Evolutionary conservation across 371 early-diverging fungal species (phyloP).

Genomic region (Haplosporangium sp.): DNA sequence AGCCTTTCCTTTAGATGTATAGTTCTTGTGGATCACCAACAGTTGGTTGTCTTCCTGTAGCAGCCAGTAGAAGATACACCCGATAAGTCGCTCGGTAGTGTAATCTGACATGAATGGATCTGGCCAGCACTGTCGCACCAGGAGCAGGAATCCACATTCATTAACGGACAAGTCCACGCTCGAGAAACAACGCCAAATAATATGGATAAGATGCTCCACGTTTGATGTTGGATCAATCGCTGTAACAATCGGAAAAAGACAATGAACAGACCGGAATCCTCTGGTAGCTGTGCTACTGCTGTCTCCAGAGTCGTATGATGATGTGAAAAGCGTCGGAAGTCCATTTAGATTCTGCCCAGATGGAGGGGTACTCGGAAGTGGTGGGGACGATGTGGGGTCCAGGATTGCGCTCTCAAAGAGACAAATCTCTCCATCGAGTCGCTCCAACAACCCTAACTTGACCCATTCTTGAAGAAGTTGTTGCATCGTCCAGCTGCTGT

Average conservation of each 20-base stretch:
- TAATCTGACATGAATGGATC: constrained; percentile 67
- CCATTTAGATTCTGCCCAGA: background rate
- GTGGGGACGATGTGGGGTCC: constrained; percentile 5
- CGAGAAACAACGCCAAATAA: constrained; percentile 63
- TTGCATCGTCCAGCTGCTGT: constrained; percentile 34
- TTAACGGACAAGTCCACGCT: constrained; percentile 66
- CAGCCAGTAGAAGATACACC: constrained; percentile 65
- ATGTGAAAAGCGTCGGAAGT: constrained; percentile 27
- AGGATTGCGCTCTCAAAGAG: constrained; percentile 50
- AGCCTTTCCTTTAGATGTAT: constrained; percentile 36
- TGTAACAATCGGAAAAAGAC: constrained; percentile 64
- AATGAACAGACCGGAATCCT: constrained; percentile 44
- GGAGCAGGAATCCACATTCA: constrained; percentile 64
- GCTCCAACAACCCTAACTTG: constrained; percentile 67
- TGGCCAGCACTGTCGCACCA: constrained; percentile 68
- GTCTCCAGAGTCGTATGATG: constrained; percentile 24
- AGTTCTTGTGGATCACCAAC: constrained; percentile 37
- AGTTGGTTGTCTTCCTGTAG: constrained; percentile 64
- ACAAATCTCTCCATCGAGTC: constrained; percentile 61
- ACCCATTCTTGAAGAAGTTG: constrained; percentile 66
- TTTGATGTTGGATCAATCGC: constrained; percentile 62
- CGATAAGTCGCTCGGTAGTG: constrained; percentile 59
- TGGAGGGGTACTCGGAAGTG: background rate
- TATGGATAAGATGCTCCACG: constrained; percentile 63
- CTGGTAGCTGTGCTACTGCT: background rate